Conservation (phyloP, 208 protist genomes). For the Acanthamoeba castellanii region DNA sequence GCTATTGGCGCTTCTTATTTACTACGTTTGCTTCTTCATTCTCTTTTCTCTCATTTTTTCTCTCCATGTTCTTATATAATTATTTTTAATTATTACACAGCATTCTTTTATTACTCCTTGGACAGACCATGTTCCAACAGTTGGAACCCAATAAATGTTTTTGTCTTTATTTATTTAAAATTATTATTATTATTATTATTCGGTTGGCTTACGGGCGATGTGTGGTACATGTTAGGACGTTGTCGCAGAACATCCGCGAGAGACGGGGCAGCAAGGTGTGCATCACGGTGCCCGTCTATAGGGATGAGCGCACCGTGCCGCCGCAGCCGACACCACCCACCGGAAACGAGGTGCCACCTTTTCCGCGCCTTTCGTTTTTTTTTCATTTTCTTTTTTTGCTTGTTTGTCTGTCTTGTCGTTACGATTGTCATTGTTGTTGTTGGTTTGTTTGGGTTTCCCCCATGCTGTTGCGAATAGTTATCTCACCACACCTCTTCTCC, state of each 20-base stretch:
- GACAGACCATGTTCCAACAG: no score
- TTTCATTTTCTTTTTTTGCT: neutral
- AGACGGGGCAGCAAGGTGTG: conserved; percentile 95
- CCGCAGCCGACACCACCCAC: neutral
- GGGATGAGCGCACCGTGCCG: conserved; percentile 93
- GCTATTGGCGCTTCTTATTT: neutral
- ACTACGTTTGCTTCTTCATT: neutral
- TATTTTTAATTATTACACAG: conserved; percentile 39
- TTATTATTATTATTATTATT: conserved; percentile 29
- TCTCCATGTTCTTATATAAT: no score
- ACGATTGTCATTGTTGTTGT: neutral
- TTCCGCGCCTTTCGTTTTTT: neutral
- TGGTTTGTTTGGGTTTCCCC: neutral
- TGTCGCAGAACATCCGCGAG: conserved; percentile 97
- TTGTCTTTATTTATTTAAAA: neutral
- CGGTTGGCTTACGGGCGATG: neutral
- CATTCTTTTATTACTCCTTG: no score
- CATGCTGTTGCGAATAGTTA: no score
- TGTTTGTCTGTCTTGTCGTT: neutral
- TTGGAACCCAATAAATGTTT: conserved; percentile 56
- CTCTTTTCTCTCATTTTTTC: neutral
- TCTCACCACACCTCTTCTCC: no score
- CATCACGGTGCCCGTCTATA: conserved; percentile 97
- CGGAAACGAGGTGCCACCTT: neutral
- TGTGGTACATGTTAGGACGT: conserved; percentile 83